Evolutionary conservation across 805 yeast genomes (phyloP), one percentile per base, ranked within the genome.

Genomic region (Saccharomycopsis javanensis): DNA sequence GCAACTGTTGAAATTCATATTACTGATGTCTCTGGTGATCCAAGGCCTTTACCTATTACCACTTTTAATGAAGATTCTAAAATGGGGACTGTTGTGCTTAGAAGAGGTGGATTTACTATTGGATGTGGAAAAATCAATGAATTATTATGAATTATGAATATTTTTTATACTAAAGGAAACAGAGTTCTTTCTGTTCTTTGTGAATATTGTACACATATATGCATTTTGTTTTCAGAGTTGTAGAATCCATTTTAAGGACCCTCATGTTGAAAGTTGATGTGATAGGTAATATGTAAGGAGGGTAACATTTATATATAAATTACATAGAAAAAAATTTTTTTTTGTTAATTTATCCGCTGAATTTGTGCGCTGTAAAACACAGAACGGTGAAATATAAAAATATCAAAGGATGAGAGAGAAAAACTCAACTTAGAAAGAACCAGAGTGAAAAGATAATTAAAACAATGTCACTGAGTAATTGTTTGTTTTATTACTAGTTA

Each of bases 101-200:
- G 95, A 59, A 76, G 81, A 62, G 88, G 83, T 57, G 90, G 92
- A 2, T 59, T 68, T 15, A 85, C 90, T 0, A 75, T 87, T 50
- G 94, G 89, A 5, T 85, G 86, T 1, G 87, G 87, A 1, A 69
- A 66, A 0, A 77, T 81, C 8, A 23, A 20, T 5, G 53, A 54
- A 23, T 30, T 51, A 10, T 20, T 51, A 31, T 51, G 25, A 34
- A 16, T 13, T 15, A 16, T 16, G 3, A 16, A 34, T 5, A 18
- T 8, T 31, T 51, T 10, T 33, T 10, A n/a, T n/a, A n/a, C n/a
- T 25, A 28, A 48, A 8, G 27, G 10, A 6, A 48, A n/a, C 28
- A 11, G 10, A 3, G 13, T 8, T 31, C 4, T 15, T 31, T 31
- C 13, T 31, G 13, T 31, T 31, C 35, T 11, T 31, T 31, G 33